Evolutionary conservation across 2,329 filamentous ascomycete genomes (phyloP), one percentile per base, ranked within the genome.

Genomic region (Microascus cirrosus): DNA sequence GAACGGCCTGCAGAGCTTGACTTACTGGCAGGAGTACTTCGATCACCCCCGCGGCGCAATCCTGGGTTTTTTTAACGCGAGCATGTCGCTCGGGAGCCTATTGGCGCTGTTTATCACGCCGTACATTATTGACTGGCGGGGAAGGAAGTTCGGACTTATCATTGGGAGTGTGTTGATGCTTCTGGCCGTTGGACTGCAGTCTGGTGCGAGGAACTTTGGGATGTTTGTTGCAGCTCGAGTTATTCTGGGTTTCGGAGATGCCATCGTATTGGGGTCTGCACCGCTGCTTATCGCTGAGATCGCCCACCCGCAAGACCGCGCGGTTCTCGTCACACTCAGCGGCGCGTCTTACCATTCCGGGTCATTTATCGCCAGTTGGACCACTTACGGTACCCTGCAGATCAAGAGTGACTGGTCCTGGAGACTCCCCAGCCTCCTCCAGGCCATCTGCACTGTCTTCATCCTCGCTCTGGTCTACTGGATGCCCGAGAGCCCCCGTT

Each of bases 401-500:
- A 63, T 64, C 45, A 60, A 54, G n/a, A 56, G 54, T 20, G 56
- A 55, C 10, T 67, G 65, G 65, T 60, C 64, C 13, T 68, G 66
- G 66, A 55, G 65, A 2, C 62, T 67, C 6, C 66, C 66, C 0
- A 65, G 63, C 0, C 51, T 64, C 2, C 59, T 70, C 32, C 68
- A 69, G 25, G 60, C 67, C 0, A 48, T 70, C 28, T 66, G 67
- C 54, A 66, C 65, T 6, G 53, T 62, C 11, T 13, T 63, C 18
- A 55, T 68, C 11, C 22, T 67, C 10, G 15, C 57, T 1, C 63
- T 62, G 2, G 59, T 67, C 7, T 51, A 50, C 15, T 68, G 63
- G 62, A 57, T 68, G 20, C 83, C 84, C 0, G 83, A 86, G 63
- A 83, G 79, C 2, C 84, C 84, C 1, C 70, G 83, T 59, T 86